Evolutionary conservation across 257 asterid species (phyloP).

Genomic region (Gentiana dahurica): DNA sequence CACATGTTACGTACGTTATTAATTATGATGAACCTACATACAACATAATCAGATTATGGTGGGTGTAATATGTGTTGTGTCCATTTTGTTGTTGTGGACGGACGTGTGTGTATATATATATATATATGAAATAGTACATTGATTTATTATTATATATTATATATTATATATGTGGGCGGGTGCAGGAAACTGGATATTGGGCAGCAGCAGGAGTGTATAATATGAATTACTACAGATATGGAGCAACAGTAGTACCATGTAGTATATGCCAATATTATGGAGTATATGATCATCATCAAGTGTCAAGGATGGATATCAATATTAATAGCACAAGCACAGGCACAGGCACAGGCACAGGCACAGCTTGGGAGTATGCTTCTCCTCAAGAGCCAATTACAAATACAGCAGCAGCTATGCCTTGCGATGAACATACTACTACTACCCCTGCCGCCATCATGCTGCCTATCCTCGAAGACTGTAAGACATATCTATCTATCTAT

Average conservation of each 20-base stretch:
- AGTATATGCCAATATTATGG: conserved; percentile 43
- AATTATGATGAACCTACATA: no score
- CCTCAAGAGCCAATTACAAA: conserved; percentile 24
- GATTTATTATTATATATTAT: no score
- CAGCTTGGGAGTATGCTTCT: conserved; percentile 61
- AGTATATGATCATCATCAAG: conserved; percentile 28
- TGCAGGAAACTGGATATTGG: conserved; percentile 74
- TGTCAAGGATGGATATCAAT: conserved; percentile 38
- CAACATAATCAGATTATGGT: no score
- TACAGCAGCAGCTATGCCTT: conserved; percentile 27
- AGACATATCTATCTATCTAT: conserved; percentile 11
- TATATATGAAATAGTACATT: no score
- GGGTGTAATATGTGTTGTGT: no score
- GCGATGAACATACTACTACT: conserved; percentile 21
- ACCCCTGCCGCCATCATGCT: conserved; percentile 31
- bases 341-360: neutral
- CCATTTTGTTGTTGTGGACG: no score
- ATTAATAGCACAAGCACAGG: conserved; percentile 1
- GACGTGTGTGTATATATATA: no score
- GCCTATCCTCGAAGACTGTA: conserved; percentile 65
- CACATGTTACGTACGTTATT: no score
- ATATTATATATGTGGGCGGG: no score
- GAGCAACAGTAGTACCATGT: conserved; percentile 34
- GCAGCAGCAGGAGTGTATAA: conserved; percentile 24
- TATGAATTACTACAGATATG: conserved; percentile 59